Conservation (phyloP, 176 grass and related monocot species). For the Musa beccarii region DNA sequence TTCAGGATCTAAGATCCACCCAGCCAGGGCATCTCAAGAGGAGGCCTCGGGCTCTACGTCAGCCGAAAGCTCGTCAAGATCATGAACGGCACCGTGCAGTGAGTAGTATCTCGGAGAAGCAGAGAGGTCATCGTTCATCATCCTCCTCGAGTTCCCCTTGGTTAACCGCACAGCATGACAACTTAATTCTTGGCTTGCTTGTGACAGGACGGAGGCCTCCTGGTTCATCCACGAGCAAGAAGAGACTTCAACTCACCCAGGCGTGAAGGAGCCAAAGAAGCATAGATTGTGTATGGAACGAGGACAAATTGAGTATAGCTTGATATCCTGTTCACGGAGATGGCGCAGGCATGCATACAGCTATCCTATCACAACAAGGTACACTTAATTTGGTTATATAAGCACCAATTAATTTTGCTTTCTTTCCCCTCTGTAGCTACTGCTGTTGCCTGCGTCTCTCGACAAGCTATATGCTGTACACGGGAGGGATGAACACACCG, state of each 20-base stretch:
- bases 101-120: constrained; percentile 75
- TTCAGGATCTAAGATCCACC: constrained; percentile 85
- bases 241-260: background rate
- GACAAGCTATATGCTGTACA: no score
- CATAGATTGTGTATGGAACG: no score
- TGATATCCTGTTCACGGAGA: no score
- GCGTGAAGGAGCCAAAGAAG: no score
- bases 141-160: constrained; percentile 69
- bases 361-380: no score
- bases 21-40: constrained; percentile 51
- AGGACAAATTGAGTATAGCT: no score
- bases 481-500: no score
- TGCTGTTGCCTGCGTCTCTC: no score
- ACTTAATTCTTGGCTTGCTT: background rate
- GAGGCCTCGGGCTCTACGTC: constrained; percentile 71
- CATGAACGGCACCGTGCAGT: constrained; percentile 71
- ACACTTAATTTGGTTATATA: no score
- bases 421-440: no score
- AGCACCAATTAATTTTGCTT: no score
- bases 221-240: background rate
- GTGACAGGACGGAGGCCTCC: background rate
- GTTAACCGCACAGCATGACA: constrained; percentile 25
- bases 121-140: constrained; percentile 59
- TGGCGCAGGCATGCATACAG: no score
- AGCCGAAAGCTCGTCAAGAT: constrained; percentile 84